Conservation (phyloP, 2,329 filamentous ascomycete species). For the Chaetomiaceae sp. region DNA sequence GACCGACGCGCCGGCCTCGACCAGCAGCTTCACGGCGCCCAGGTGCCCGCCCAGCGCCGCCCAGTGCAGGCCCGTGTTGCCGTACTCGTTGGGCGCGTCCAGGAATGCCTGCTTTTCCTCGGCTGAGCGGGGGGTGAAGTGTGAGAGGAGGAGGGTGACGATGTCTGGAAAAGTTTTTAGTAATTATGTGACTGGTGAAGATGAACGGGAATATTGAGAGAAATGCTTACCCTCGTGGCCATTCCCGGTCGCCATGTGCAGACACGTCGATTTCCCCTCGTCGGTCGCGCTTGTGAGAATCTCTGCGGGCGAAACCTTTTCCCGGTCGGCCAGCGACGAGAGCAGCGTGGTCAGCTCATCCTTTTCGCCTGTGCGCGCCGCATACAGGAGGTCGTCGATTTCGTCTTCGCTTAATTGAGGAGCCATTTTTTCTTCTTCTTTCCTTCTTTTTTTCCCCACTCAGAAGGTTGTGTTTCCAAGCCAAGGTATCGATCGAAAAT, state of each 20-base stretch:
- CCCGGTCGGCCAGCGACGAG: conserved; percentile 54
- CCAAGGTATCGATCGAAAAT: background rate
- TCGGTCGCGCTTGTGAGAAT: conserved; percentile 69
- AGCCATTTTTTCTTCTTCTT: conserved; percentile 24
- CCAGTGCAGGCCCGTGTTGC: conserved; percentile 93
- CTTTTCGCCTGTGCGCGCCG: conserved; percentile 72
- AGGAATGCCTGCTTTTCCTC: conserved; percentile 50
- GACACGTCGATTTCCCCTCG: conserved; percentile 68
- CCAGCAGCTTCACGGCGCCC: conserved; percentile 68
- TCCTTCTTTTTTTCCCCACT: too few species aligned
- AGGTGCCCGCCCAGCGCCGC: conserved; percentile 86
- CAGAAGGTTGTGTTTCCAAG: too few species aligned
- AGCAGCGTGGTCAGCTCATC: conserved; percentile 60
- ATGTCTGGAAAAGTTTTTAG: conserved; percentile 34
- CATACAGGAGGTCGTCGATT: conserved; percentile 88
- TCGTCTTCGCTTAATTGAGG: conserved; percentile 66
- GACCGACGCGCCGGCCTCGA: conserved; percentile 72
- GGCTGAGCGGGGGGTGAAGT: conserved; percentile 37
- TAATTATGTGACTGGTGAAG: background rate
- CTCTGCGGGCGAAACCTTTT: conserved; percentile 54
- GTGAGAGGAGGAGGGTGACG: conserved; percentile 40
- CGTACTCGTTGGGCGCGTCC: conserved; percentile 69
- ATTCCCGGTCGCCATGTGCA: conserved; percentile 93
- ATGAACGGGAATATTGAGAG: background rate
- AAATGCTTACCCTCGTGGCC: conserved; percentile 66